Base-by-base conservation (phyloP, 2,329 filamentous ascomycete genomes). In the Hypoxylon sp. region DNA sequence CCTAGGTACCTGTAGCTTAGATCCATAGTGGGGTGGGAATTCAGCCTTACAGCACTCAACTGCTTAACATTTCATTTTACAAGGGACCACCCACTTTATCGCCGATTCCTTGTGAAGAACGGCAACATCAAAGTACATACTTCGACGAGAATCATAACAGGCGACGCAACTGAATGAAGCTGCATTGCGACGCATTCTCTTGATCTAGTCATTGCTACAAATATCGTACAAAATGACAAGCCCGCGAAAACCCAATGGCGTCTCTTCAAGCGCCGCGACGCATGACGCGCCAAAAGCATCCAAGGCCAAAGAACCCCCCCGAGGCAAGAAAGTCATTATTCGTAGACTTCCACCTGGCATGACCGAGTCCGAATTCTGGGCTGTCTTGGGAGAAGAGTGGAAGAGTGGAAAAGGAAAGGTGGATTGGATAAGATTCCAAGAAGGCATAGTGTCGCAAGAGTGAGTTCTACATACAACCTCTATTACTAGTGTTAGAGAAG, bases 261-360 rank as follows among this genome's bases (percentile, higher is more conserved):
- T 88, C 9, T 80, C 83, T 47, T 80, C 81, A 9, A 78, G 82
- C 22, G 82, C 84, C 46, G 82, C 83, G 1, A 75, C 81, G n/a
- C 74, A 78, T 39, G 79, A 84, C 48, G 65, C 81, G 31, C 71
- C 80, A 5, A 81, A 78, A 63, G 70, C 82, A 2, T 75, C 81
- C 51, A 90, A 85, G 78, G 80, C 83, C 33, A 85, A 87, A 72
- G 74, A 81, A 2, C 79, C 86, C 1, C 80, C 84, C 17, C 86
- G 90, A 63, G 92, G 93, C 66, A 87, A 97, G 76, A 98, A 98
- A 84, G 86, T 97, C 11, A 85, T 97, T 24, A 85, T 98, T 60
- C 90, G 97, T 58, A 88, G 95, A 63, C 87, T 99, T 3, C 93
- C 96, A 9, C 94, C 96, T 1, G 93, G 92, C 8, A 85, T 99